Percentiles rank a stretch among this genome's conserved stretches.
phyloP scores from a whole-genome alignment of 768 basidiomycete species.

The Termitomyces sp. region DNA sequence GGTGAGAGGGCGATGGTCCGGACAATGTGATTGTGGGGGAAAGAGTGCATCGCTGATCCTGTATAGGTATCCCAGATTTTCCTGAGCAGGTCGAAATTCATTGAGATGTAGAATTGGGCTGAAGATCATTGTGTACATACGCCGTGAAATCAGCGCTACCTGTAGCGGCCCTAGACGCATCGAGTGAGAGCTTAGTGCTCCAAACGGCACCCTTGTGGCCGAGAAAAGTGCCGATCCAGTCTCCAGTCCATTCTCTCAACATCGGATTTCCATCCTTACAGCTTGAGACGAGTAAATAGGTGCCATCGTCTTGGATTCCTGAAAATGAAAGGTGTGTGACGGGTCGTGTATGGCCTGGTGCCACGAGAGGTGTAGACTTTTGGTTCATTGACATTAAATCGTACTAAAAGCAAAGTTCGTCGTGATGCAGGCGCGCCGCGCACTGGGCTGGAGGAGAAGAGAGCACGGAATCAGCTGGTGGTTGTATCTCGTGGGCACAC shows the following conservation, averaged over 20 bases:
- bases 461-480: slow-evolving; percentile 9
- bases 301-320: slow-evolving; percentile 74
- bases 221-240: slow-evolving; percentile 95
- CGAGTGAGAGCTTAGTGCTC: slow-evolving; percentile 87
- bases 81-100: slow-evolving; percentile 33
- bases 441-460: slow-evolving; percentile 22
- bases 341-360: slow-evolving; percentile 80
- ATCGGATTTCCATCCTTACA: slow-evolving; percentile 99
- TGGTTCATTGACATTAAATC: slow-evolving; percentile 54
- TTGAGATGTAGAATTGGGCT: slow-evolving; percentile 5
- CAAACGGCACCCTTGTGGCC: slow-evolving; percentile 96
- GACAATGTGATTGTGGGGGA: slow-evolving; percentile 97
- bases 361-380: slow-evolving; percentile 76
- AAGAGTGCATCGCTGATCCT: slow-evolving; percentile 87
- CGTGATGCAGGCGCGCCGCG: slow-evolving; percentile 55
- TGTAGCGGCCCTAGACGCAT: slow-evolving; percentile 82
- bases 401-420: slow-evolving; percentile 18
- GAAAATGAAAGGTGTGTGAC: slow-evolving; percentile 96
- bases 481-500: slow-evolving; percentile 12
- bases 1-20: slow-evolving; percentile 89
- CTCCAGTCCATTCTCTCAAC: slow-evolving; percentile 95
- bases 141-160: slow-evolving; percentile 98
- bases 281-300: slow-evolving; percentile 88
- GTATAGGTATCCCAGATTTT: slow-evolving; percentile 97
- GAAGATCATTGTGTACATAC: slow-evolving; percentile 41